Conservation (phyloP, 345 rosid genomes). For the Mercurialis annua region DNA sequence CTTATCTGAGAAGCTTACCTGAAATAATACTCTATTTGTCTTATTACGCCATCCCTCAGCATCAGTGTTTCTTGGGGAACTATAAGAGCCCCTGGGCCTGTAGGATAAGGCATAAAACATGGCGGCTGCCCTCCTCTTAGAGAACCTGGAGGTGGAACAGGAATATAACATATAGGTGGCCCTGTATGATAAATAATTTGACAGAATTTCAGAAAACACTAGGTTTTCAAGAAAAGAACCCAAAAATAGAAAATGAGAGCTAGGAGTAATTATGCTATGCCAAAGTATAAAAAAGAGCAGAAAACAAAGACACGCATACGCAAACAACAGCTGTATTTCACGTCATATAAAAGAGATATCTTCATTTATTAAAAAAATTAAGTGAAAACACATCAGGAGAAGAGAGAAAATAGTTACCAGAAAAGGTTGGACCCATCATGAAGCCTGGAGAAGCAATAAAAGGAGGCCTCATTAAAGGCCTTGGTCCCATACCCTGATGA, state of each 20-base stretch:
- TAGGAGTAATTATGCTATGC: background rate
- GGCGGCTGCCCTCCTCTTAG: slow-evolving; percentile 74
- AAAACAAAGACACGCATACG: background rate
- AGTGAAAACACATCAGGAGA: background rate
- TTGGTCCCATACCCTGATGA: slow-evolving; percentile 66
- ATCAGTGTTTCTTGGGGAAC: slow-evolving; percentile 43
- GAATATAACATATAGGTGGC: slow-evolving; percentile 61
- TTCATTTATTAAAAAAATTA: background rate
- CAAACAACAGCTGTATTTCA: background rate
- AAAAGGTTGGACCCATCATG: slow-evolving; percentile 68
- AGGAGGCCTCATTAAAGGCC: slow-evolving; percentile 58
- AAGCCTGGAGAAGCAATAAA: slow-evolving; percentile 66
- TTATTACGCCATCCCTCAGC: slow-evolving; percentile 52
- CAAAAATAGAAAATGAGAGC: background rate
- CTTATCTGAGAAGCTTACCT: slow-evolving; percentile 42
- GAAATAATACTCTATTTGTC: slow-evolving; percentile 94
- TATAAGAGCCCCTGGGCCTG: slow-evolving; percentile 45
- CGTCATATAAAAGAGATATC: background rate
- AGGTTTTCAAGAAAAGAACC: background rate
- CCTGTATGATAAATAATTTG: slow-evolving; percentile 37
- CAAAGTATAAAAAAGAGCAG: background rate
- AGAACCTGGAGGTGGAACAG: slow-evolving; percentile 63
- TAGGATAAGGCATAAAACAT: slow-evolving; percentile 53
- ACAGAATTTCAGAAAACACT: slow-evolving; percentile 11
- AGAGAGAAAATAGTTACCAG: slow-evolving; percentile 52